Base-by-base conservation (phyloP, 1,284 basidiomycete species). In the Cystobasidiaceae sp. region DNA sequence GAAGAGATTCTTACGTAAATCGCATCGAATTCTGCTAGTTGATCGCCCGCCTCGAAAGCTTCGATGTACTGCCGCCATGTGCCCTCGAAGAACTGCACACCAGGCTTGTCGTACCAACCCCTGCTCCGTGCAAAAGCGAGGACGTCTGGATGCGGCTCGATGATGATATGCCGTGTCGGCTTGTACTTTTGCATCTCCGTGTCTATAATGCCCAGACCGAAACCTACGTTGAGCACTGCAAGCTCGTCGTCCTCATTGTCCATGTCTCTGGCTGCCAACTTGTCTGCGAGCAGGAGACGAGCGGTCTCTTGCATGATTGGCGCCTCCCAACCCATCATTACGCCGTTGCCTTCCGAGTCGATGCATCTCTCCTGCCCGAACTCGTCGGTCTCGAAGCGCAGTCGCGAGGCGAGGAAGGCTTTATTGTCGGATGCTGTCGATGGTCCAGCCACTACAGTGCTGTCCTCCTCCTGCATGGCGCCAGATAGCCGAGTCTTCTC, bases 271-370 rank as follows among this genome's bases (percentile, higher is more conserved):
- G 77, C 71, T 46, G 81, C 80, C 28, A 81, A 79, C 70, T 87
- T 83, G 52, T 74, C 79, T 28, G 75, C 72, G 67, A 84, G 86
- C 70, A 93, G 80, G 64, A 78, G 78, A 57, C 81, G 74, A 8
- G 87, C 88, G 0, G 88, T 90, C 72, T 83, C 79, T 69, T 80
- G 75, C 88, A 90, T 96, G 72, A 96, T 88, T 6, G 80, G 82
- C 65, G 80, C 79, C 76, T 94, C 92, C 92, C 92, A 94, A 1
- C 90, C 90, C 92, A 96, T 96, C 93, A 96, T 96, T 8, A 97
- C 92, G 27, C 71, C 71, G 55, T 68, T 74, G n/a, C 76, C 76
- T 73, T 76, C 76, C 73, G 64, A 75, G 50, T 93, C 79, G 25
- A 88, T 77, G 70, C 89, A 92, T 27, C 92, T 83, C 66, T 91